Base-by-base conservation (phyloP, 108 stramenopile genomes). In the Nitzschia inconspicua region DNA sequence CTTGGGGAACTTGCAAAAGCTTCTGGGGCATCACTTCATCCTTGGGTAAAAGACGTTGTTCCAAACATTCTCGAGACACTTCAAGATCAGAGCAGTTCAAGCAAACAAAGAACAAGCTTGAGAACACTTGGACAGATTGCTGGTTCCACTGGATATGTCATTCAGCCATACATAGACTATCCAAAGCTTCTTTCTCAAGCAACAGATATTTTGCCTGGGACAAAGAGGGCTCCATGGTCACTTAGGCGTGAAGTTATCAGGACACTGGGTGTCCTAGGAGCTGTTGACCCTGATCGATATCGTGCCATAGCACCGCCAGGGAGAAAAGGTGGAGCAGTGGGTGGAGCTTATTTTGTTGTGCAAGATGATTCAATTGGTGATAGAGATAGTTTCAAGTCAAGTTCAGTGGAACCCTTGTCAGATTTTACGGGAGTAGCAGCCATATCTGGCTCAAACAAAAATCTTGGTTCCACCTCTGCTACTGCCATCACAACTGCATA, bases 191-290 rank as follows among this genome's bases (percentile, higher is more conserved):
- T 98, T 42, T 70, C 91, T 30, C 80, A 79, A 60, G 85, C 86
- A 30, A 79, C 94, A 7, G 87, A 79, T 27, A 76, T 95, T 22
- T 47, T 95, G 20, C 85, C 88, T 6, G 84, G 82, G 43, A 89
- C 88, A 22, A 91, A 82, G 11, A 58, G 78, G 48, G 79, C 83
- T 3, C 88, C 93, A 14, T 97, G 96, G 96, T 63, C 79, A 1
- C 78, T 99, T 8, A 73, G 96, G 7, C 68, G 93, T 62, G 97
- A 98, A 70, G 94, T 93, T 3, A 83, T 99, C 51, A 70, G 97
- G 8, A 89, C 93, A 3, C 75, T 98, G 30, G 98, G 98, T 19
- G 78, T 91, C 18, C 68, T 99, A 13, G 98, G 98, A 44, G 97
- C 98, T 7, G 61, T 99, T 8, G 97, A 98, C 72, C 98, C 98